phyloP scores from a whole-genome alignment of 2,329 filamentous ascomycete species.

The Macrophomina tecta region DNA sequence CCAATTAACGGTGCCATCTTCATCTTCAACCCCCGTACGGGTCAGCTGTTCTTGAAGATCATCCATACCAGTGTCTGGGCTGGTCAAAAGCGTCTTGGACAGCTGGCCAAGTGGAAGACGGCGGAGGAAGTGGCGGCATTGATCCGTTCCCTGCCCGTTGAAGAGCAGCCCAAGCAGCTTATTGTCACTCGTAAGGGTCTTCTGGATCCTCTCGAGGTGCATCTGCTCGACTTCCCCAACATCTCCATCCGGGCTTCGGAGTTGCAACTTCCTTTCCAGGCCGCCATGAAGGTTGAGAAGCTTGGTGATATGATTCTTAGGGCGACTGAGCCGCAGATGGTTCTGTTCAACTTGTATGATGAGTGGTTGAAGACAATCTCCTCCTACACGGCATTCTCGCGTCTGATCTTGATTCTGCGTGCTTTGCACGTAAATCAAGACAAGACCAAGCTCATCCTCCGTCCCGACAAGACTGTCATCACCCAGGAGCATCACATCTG shows the following conservation, averaged over 20 bases:
- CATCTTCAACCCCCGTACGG: constrained; percentile 99
- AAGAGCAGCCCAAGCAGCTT: constrained; percentile 98
- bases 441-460: constrained; percentile 93
- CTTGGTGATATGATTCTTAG: constrained; percentile 98
- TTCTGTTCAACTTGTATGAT: constrained; percentile 97
- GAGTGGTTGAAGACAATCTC: constrained; percentile 99
- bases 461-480: constrained; percentile 97
- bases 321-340: constrained; percentile 99
- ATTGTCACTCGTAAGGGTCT: constrained; percentile 98
- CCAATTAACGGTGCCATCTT: constrained; percentile 99
- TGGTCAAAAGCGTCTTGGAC: constrained; percentile 97
- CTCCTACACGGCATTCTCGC: constrained; percentile 97
- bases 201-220: constrained; percentile 94
- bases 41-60: constrained; percentile 97
- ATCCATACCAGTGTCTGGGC: constrained; percentile 99
- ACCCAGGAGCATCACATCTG: constrained; percentile 99
- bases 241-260: constrained; percentile 98
- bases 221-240: constrained; percentile 97
- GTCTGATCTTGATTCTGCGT: constrained; percentile 89
- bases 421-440: constrained; percentile 97
- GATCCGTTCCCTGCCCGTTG: constrained; percentile 91
- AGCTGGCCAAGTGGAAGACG: constrained; percentile 99
- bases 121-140: constrained; percentile 98
- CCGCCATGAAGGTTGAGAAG: constrained; percentile 99
- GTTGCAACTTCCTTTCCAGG: constrained; percentile 96